Conservation (phyloP, 331 rosid genomes). For the Arachis monticola region DNA sequence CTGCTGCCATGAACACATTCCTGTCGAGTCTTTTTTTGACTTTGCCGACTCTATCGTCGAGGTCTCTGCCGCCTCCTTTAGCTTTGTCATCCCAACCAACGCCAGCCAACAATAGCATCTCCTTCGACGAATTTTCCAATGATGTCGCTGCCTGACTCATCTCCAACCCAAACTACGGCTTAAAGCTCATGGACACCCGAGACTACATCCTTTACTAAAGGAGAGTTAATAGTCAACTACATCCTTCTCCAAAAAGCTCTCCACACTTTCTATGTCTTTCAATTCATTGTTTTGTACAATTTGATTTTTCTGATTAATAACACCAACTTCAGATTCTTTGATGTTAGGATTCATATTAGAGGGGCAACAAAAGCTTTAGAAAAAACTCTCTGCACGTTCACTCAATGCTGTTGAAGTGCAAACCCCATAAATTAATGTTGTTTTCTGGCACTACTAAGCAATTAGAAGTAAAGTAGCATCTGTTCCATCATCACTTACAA, state of each 20-base stretch:
- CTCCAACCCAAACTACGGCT: no score
- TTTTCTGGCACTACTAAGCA: conserved; percentile 32
- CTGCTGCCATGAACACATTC: no score
- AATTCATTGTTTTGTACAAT: conserved; percentile 36
- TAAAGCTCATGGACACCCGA: no score
- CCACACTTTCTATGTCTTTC: conserved; percentile 24
- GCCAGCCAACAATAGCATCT: no score
- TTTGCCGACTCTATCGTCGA: no score
- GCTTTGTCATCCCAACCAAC: no score
- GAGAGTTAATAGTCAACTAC: neutral
- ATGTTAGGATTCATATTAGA: no score
- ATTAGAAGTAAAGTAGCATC: conserved; percentile 29
- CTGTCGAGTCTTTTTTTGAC: no score
- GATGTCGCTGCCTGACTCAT: no score
- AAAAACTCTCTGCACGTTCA: conserved; percentile 39
- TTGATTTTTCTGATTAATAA: conserved; percentile 30
- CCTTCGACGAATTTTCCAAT: no score
- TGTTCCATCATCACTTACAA: conserved; percentile 40
- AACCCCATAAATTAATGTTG: neutral
- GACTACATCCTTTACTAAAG: no score
- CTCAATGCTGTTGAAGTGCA: conserved; percentile 33
- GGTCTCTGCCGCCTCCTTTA: no score
- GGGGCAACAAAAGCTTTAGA: conserved; percentile 21
- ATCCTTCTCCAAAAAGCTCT: conserved; percentile 36
- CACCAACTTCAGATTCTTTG: conserved; percentile 41